phyloP scores from a whole-genome alignment of 192 early-diverging fungal species.

The Entomortierella chlamydospora region DNA sequence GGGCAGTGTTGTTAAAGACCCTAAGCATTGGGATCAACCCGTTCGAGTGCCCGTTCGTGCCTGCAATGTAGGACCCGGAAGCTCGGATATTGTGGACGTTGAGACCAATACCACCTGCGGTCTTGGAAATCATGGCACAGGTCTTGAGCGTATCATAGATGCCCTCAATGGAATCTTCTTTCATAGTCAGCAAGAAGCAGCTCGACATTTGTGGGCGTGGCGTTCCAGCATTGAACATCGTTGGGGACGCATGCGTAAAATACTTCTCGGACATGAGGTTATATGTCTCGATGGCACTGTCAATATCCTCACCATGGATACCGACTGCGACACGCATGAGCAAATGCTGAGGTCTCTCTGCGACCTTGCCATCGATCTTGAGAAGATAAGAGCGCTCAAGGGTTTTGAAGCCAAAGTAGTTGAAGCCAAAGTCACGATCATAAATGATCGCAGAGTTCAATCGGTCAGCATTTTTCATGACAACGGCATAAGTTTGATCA shows the following conservation, averaged over 20 bases:
- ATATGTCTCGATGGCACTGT: conserved; percentile 93
- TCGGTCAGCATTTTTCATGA: conserved; percentile 80
- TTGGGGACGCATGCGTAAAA: conserved; percentile 97
- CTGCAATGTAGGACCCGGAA: conserved; percentile 96
- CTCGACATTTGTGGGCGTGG: conserved; percentile 93
- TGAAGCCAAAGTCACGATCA: conserved; percentile 97
- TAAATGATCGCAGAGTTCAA: conserved; percentile 96
- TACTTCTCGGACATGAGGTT: conserved; percentile 90
- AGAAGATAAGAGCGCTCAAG: conserved; percentile 96
- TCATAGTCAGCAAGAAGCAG: conserved; percentile 96
- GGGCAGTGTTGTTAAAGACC: conserved; percentile 97
- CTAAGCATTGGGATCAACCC: conserved; percentile 97
- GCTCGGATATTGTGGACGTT: conserved; percentile 97
- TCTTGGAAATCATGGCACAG: conserved; percentile 98
- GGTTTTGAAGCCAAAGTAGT: conserved; percentile 99
- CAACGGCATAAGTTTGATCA: conserved; percentile 72
- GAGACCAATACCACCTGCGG: conserved; percentile 95
- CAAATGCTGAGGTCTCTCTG: conserved; percentile 97
- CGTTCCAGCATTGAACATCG: conserved; percentile 98
- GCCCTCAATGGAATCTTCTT: conserved; percentile 96
- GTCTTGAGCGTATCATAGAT: conserved; percentile 97
- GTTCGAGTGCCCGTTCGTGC: conserved; percentile 96
- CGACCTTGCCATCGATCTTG: conserved; percentile 85
- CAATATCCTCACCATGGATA: conserved; percentile 94
- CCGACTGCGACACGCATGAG: conserved; percentile 98